A percentile compares a stretch with the other conserved stretches of the same genome.
phyloP scores from a whole-genome alignment of 2,329 filamentous ascomycete genomes.

The Elsinoe fawcettii region DNA sequence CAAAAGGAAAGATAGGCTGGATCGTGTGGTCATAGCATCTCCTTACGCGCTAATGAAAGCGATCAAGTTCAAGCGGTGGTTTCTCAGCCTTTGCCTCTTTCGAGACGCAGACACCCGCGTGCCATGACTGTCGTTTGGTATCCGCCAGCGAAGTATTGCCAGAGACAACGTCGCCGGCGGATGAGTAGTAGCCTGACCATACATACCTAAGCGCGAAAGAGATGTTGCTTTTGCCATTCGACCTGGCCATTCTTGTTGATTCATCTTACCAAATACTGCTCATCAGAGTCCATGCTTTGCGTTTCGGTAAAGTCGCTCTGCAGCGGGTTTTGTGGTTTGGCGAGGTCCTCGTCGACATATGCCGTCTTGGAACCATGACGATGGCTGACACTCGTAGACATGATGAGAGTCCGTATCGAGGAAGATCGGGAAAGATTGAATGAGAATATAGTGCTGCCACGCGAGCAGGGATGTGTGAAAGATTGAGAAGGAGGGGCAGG shows the following conservation, averaged over 20 bases:
- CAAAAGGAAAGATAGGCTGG: constrained; percentile 19
- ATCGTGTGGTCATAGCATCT: constrained; percentile 31
- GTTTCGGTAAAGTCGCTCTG: constrained; percentile 28
- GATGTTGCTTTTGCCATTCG: constrained; percentile 16
- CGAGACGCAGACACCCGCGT: constrained; percentile 28
- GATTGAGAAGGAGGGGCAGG: constrained; percentile 13
- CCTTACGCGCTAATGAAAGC: constrained; percentile 35
- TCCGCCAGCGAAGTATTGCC: background rate
- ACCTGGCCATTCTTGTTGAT: constrained; percentile 20
- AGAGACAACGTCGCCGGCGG: background rate
- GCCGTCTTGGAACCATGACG: constrained; percentile 15
- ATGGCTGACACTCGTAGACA: constrained; percentile 14
- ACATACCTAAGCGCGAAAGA: constrained; percentile 16
- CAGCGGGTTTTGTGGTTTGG: constrained; percentile 26
- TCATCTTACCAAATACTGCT: constrained; percentile 32
- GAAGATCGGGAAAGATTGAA: background rate
- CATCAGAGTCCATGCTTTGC: constrained; percentile 29
- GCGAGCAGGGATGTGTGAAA: background rate
- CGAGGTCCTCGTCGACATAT: constrained; percentile 19
- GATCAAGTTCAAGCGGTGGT: constrained; percentile 34
- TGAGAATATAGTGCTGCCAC: background rate
- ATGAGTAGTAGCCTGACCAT: constrained; percentile 14
- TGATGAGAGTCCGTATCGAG: constrained; percentile 6
- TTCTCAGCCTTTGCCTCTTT: constrained; percentile 30
- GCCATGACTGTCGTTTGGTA: constrained; percentile 27